A percentile compares a stretch with the other conserved stretches of the same genome.
These are phyloP conservation scores for Thelonectria rubi DNA, from an alignment of 2,329 filamentous ascomycete species.

Conservation along the genomic window DNA sequence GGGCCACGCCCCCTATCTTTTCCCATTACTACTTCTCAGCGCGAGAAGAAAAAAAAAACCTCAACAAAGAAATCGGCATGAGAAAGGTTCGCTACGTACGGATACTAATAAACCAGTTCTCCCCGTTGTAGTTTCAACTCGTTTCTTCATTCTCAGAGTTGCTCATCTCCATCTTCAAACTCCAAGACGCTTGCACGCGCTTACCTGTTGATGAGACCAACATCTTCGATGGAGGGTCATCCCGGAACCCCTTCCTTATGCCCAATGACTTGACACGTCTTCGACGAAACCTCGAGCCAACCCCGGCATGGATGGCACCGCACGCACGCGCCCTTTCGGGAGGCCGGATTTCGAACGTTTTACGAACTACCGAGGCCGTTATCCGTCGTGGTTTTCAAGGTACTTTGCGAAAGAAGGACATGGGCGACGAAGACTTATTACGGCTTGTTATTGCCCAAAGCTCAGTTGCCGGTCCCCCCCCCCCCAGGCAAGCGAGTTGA, in stretches of 20 bases:
- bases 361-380: slow-evolving; percentile 36
- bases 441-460: too few relatives aligned
- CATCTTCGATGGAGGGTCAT: slow-evolving; percentile 20
- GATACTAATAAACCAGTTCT: too few relatives aligned
- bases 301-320: neutral
- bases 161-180: neutral
- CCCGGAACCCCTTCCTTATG: neutral
- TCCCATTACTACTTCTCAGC: neutral
- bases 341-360: slow-evolving; percentile 6
- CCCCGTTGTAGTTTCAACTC: too few relatives aligned
- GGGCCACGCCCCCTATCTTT: neutral
- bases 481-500: too few relatives aligned
- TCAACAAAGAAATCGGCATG: too few relatives aligned
- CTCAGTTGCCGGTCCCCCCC: too few relatives aligned
- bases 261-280: slow-evolving; percentile 13
- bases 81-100: too few relatives aligned
- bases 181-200: neutral
- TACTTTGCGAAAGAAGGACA: too few relatives aligned
- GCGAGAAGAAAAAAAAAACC: neutral
- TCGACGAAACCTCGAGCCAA: slow-evolving; percentile 17
- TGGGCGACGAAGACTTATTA: neutral
- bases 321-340: slow-evolving; percentile 7
- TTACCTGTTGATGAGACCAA: neutral
- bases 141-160: too few relatives aligned
- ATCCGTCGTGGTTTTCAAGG: slow-evolving; percentile 13